These are phyloP conservation scores for Fraxinus sp. DNA, from an alignment of 305 asterid species.

Conservation along the genomic window DNA sequence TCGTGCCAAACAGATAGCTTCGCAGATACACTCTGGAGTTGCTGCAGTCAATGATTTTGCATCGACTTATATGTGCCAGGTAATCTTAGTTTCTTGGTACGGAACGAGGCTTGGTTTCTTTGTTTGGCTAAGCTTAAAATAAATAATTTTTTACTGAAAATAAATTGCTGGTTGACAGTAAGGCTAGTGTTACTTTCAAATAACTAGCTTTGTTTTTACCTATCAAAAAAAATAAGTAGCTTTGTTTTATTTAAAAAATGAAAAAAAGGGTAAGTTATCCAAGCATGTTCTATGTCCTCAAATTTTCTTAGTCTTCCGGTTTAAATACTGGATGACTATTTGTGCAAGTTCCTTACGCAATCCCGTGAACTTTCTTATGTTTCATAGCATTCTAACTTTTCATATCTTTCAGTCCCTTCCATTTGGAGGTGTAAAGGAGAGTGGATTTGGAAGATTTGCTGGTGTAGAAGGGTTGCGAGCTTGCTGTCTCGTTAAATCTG, in stretches of 20 bases:
- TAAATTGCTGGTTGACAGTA: not conserved
- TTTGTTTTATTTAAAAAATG: no score
- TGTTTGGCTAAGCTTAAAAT: not conserved
- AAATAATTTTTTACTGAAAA: not conserved
- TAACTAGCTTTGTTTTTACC: not conserved
- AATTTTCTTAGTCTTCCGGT: not conserved
- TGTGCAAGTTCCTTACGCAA: not conserved
- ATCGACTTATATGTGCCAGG: slow-evolving; percentile 96
- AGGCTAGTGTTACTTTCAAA: not conserved
- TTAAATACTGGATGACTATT: not conserved
- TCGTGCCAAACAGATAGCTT: slow-evolving; percentile 75
- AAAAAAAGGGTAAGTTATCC: not conserved
- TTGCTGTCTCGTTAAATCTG: slow-evolving; percentile 91
- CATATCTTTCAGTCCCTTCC: slow-evolving; percentile 74
- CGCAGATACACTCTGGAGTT: slow-evolving; percentile 79
- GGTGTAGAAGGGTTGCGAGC: slow-evolving; percentile 95
- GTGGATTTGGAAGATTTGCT: slow-evolving; percentile 98
- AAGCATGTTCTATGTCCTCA: not conserved
- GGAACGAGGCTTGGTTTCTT: not conserved
- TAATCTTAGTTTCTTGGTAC: slow-evolving; percentile 24
- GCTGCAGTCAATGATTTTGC: slow-evolving; percentile 93
- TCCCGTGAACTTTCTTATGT: not conserved
- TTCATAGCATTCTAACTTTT: slow-evolving; percentile 18
- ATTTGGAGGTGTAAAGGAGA: slow-evolving; percentile 94
- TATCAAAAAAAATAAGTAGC: no score